Conservation (phyloP, 140 eudicot species). For the Oenanthe javanica region DNA sequence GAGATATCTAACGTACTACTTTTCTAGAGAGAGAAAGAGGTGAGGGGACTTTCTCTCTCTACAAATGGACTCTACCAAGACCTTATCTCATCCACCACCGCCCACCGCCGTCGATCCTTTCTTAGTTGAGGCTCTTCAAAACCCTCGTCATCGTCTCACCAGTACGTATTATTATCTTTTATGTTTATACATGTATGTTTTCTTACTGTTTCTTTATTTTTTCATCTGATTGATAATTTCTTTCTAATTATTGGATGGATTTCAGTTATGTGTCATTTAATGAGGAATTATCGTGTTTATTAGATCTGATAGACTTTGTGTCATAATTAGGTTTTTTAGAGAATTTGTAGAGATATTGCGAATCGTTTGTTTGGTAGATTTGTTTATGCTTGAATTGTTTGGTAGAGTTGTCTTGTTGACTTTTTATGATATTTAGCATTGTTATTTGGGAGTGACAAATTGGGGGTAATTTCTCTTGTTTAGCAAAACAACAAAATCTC, state of each 20-base stretch:
- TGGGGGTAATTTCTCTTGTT: too few relatives aligned
- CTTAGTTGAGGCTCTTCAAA: slow-evolving; percentile 89
- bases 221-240: slow-evolving; percentile 1
- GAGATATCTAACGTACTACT: too few relatives aligned
- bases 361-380: background rate
- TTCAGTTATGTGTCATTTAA: background rate
- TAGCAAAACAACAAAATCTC: too few relatives aligned
- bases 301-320: background rate
- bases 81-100: slow-evolving; percentile 11
- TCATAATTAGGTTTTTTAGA: background rate
- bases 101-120: slow-evolving; percentile 54
- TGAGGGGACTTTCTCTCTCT: slow-evolving; percentile 6
- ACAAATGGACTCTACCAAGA: slow-evolving; percentile 28
- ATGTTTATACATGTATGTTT: too few relatives aligned
- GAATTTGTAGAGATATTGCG: too few relatives aligned
- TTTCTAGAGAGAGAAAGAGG: slow-evolving; percentile 21
- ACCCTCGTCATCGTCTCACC: slow-evolving; percentile 95
- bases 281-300: background rate
- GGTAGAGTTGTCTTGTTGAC: background rate
- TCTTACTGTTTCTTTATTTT: background rate
- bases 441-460: too few relatives aligned
- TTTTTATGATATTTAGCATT: too few relatives aligned
- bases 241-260: background rate
- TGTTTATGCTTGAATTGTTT: background rate
- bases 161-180: slow-evolving; percentile 29